Base-by-base conservation (phyloP, 179 eudicot genomes). In the Carnegiea gigantea region DNA sequence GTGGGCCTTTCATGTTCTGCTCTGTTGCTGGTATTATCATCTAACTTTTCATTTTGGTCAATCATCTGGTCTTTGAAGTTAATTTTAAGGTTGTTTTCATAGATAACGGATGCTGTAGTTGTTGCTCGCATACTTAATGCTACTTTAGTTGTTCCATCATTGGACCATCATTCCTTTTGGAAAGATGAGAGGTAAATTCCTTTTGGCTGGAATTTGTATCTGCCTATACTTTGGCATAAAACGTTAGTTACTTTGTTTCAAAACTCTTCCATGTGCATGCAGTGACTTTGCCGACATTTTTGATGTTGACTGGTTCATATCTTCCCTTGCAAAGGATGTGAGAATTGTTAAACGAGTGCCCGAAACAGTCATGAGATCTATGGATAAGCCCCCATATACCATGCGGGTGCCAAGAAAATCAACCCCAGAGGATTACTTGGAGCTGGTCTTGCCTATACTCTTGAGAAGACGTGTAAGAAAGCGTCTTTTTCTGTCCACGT, bases 341-440 rank as follows among this genome's bases (percentile, higher is more conserved):
- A 87, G 87, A 82, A 84, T 96, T 86, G 93, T 94, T 26, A 92
- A 89, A 87, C 89, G 97, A 85, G 94, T 94, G 21, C 98, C 99
- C 9, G 92, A 96, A 70, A 92, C 91, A 90, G 88, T 92, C 79
- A 96, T 92, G 98, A 91, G 96, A 83, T 90, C 97, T 71, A 90
- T 96, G 97, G 96, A 94, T 53, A 96, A 92, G 84, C 99, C 96
- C 65, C 99, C 98, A 20, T 96, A 96, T 80, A 92, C 97, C 24
- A 96, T 94, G 98, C 93, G 99, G 33, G 98, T 96, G 54, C 99
- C 99, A 38, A 88, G 98, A 80, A 95, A 90, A 91, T 96, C 99
- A 79, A 97, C 94, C 84, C 96, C 98, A 17, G 92, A 92, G 65
- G 97, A 94, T 87, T 96, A 96, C 81, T 72, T 91, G 76, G 97